Percentiles rank a stretch among this genome's conserved stretches.
Evolutionary conservation across 306 rosid species (phyloP).

Genomic region (Trifolium fragiferum): DNA sequence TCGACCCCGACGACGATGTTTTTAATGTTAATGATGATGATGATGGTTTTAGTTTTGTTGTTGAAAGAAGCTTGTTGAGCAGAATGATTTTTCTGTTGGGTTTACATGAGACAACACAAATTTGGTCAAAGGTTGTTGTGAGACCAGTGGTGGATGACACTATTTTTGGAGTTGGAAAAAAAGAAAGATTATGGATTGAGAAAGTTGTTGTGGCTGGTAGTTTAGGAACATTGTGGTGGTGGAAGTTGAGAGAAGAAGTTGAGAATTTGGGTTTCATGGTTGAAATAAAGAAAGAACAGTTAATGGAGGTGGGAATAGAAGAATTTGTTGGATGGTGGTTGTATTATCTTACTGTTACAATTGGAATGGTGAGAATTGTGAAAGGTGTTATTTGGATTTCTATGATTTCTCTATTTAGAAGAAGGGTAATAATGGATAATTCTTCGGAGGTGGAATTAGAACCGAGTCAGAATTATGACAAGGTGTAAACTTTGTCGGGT

Average conservation of each 20-base stretch:
- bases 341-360: conserved; percentile 74
- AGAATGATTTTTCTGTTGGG: conserved; percentile 73
- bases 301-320: conserved; percentile 51
- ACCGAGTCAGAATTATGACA: conserved; percentile 49
- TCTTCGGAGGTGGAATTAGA: conserved; percentile 33
- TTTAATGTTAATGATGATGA: not conserved
- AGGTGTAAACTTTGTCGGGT: conserved; percentile 48
- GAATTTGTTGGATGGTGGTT: conserved; percentile 84
- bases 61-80: conserved; percentile 53
- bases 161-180: conserved; percentile 53
- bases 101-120: conserved; percentile 72
- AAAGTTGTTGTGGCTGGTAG: conserved; percentile 61
- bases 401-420: conserved; percentile 51
- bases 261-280: conserved; percentile 68
- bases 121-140: conserved; percentile 78
- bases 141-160: conserved; percentile 93
- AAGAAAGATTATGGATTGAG: conserved; percentile 65
- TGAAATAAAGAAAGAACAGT: conserved; percentile 53
- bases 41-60: not conserved
- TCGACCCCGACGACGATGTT: conserved; percentile 36
- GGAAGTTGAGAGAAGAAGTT: conserved; percentile 80
- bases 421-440: conserved; percentile 35
- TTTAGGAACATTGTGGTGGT: conserved; percentile 79
- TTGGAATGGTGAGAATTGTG: conserved; percentile 78
- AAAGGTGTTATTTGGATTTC: conserved; percentile 68